These are phyloP conservation scores for Pharus latifolius DNA, from an alignment of 176 grass and related monocot species.

Conservation along the genomic window DNA sequence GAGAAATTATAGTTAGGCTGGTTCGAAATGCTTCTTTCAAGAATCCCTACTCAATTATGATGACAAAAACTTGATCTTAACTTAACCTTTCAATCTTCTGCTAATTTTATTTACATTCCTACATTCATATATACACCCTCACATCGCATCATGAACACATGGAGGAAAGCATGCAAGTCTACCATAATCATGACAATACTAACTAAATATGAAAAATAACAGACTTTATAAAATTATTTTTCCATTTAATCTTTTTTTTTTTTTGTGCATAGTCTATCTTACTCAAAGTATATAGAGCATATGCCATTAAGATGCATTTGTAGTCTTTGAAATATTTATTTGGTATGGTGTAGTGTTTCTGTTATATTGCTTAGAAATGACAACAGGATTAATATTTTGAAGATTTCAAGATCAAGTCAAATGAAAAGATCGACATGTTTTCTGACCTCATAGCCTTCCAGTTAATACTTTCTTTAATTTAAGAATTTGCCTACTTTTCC, in stretches of 20 bases:
- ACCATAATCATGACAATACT: background rate
- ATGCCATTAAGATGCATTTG: background rate
- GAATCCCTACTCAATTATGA: background rate
- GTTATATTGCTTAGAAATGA: background rate
- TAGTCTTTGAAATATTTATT: background rate
- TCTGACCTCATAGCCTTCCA: background rate
- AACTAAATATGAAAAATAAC: background rate
- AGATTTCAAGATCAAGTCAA: background rate
- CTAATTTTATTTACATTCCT: background rate
- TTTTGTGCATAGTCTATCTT: background rate
- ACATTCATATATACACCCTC: background rate
- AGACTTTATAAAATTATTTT: background rate
- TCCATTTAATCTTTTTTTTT: background rate
- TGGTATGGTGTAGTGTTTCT: background rate
- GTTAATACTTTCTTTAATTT: background rate
- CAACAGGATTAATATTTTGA: background rate
- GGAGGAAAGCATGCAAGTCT: background rate
- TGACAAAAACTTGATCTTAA: background rate
- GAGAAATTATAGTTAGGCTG: background rate
- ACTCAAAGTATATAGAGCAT: background rate
- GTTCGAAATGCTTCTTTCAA: background rate
- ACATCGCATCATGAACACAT: background rate
- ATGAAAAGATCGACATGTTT: background rate
- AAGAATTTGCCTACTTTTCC: slow-evolving; percentile 7
- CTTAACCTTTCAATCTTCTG: background rate